Conservation (phyloP, 768 basidiomycete genomes). For the Tulasnella calospora region DNA sequence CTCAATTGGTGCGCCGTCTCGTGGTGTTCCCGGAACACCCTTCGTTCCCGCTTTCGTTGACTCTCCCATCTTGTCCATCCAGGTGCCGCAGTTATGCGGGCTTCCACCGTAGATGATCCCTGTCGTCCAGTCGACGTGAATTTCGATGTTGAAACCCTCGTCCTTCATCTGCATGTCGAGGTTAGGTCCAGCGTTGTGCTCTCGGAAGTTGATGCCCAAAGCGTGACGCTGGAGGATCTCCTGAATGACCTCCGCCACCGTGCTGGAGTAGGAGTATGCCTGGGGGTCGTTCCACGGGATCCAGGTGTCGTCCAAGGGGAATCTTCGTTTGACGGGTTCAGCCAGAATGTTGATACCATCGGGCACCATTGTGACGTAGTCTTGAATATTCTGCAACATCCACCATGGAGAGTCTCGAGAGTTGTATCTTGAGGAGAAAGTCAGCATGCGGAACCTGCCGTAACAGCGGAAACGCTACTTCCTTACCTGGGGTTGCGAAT, state of each 20-base stretch:
- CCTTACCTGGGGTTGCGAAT: slow-evolving; percentile 71
- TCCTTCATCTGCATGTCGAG: slow-evolving; percentile 97
- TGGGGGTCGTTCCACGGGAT: slow-evolving; percentile 81
- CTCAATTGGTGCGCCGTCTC: slow-evolving; percentile 94
- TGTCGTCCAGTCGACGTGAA: slow-evolving; percentile 93
- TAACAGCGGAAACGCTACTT: background rate
- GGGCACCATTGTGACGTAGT: slow-evolving; percentile 79
- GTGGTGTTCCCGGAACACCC: slow-evolving; percentile 90
- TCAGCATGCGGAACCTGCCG: background rate
- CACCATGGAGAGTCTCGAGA: slow-evolving; percentile 99
- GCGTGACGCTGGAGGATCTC: slow-evolving; percentile 95
- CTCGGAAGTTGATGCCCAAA: slow-evolving; percentile 85
- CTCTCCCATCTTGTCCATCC: slow-evolving; percentile 99
- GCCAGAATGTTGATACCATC: slow-evolving; percentile 75
- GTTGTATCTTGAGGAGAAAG: slow-evolving; percentile 61
- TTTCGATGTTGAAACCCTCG: slow-evolving; percentile 87
- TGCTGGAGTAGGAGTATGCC: slow-evolving; percentile 77
- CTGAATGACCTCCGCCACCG: slow-evolving; percentile 91
- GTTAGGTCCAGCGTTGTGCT: slow-evolving; percentile 93
- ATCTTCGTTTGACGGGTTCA: slow-evolving; percentile 83
- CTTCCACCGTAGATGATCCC: slow-evolving; percentile 88
- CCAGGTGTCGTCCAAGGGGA: slow-evolving; percentile 92
- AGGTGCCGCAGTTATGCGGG: slow-evolving; percentile 80
- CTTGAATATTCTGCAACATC: slow-evolving; percentile 98
- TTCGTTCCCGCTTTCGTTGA: slow-evolving; percentile 87